phyloP scores from a whole-genome alignment of 176 grass and related monocot species.

The Tillandsia fasciculata region DNA sequence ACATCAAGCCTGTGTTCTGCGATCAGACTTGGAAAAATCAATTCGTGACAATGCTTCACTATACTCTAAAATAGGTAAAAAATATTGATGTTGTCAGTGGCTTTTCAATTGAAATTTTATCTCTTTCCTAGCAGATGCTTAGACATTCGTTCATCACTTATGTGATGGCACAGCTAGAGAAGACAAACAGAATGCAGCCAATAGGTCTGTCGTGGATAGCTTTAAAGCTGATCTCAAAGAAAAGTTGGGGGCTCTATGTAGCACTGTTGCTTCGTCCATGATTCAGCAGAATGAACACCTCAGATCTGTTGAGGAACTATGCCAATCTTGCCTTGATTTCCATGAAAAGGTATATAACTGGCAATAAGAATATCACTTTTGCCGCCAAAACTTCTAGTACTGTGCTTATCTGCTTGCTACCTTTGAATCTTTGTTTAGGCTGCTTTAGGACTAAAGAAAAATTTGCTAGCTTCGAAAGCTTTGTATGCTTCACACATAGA shows the following conservation, averaged over 20 bases:
- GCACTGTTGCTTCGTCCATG: conserved; percentile 56
- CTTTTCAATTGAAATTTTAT: too few relatives aligned
- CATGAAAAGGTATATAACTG: conserved; percentile 64
- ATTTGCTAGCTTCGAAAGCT: conserved; percentile 68
- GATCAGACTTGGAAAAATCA: conserved; percentile 84
- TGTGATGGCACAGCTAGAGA: conserved; percentile 40
- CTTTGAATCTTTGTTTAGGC: conserved; percentile 35
- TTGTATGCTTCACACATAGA: conserved; percentile 77
- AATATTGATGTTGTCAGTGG: not conserved
- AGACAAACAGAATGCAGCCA: conserved; percentile 63
- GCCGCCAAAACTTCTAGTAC: not conserved
- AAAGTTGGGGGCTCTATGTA: conserved; percentile 65
- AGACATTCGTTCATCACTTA: not conserved
- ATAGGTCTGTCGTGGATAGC: conserved; percentile 70
- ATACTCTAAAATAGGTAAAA: conserved; percentile 80
- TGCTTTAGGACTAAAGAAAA: conserved; percentile 62
- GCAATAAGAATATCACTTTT: not conserved
- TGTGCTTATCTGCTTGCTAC: not conserved
- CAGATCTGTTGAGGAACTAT: conserved; percentile 59
- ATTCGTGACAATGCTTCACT: conserved; percentile 66
- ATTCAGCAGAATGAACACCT: conserved; percentile 76
- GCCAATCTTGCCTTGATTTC: conserved; percentile 76
- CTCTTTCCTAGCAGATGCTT: not conserved
- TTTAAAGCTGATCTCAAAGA: conserved; percentile 61
- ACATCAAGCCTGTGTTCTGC: conserved; percentile 83